These are phyloP conservation scores for Starmerella gropengiesseri DNA, from an alignment of 805 yeast genomes.

Conservation along the genomic window DNA sequence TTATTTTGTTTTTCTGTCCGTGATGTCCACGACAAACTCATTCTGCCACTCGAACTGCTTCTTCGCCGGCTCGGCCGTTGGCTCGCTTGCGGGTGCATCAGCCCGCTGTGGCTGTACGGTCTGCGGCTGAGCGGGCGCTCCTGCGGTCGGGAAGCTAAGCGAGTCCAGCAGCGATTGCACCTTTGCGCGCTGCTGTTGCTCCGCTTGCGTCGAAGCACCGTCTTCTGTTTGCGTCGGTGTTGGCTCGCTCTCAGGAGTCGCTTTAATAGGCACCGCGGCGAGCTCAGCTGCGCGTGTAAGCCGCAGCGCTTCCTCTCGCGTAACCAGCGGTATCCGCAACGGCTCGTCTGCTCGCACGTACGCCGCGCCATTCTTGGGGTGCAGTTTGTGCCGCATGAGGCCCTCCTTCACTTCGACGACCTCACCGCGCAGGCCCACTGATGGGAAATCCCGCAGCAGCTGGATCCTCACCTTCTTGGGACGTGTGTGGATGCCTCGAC, in stretches of 20 bases:
- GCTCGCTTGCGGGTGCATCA: not conserved
- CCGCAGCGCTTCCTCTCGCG: slow-evolving; percentile 11
- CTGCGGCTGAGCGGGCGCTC: not conserved
- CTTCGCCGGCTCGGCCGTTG: not conserved
- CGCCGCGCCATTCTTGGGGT: slow-evolving; percentile 60
- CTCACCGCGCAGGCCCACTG: slow-evolving; percentile 42
- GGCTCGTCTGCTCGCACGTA: slow-evolving; percentile 39
- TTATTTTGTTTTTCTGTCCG: slow-evolving; percentile 9
- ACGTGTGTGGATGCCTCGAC: slow-evolving; percentile 21
- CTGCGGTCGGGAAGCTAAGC: slow-evolving; percentile 18
- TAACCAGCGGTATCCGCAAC: slow-evolving; percentile 24
- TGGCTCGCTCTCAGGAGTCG: slow-evolving; percentile 1
- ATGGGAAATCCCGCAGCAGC: slow-evolving; percentile 46
- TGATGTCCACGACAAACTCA: slow-evolving; percentile 19
- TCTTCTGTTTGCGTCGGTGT: slow-evolving; percentile 1
- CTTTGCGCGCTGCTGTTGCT: not conserved
- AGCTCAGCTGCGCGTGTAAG: slow-evolving; percentile 6
- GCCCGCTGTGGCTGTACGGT: slow-evolving; percentile 1
- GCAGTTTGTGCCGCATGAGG: slow-evolving; percentile 68
- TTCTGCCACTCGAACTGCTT: slow-evolving; percentile 24
- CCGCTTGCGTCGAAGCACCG: not conserved
- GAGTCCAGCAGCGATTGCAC: slow-evolving; percentile 20
- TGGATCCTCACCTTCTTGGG: slow-evolving; percentile 49
- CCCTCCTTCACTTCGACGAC: slow-evolving; percentile 66
- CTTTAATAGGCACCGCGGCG: slow-evolving; percentile 8